Evolutionary conservation across 495 filamentous ascomycete genomes (phyloP).

Genomic region (Lindgomyces ingoldianus): DNA sequence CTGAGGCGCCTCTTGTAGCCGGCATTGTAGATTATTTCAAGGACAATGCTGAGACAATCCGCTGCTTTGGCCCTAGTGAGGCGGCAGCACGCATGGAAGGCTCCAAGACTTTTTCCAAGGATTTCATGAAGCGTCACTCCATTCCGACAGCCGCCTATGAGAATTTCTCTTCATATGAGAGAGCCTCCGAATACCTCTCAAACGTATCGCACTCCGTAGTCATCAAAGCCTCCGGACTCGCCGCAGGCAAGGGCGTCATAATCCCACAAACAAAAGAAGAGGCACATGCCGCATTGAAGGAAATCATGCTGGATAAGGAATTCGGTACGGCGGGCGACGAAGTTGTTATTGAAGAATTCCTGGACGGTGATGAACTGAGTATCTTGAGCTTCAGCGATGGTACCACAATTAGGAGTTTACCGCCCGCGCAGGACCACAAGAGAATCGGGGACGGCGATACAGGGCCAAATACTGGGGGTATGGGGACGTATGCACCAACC

Average conservation of each 20-base stretch:
- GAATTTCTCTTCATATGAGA: constrained; percentile 82
- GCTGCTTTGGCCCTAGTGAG: constrained; percentile 84
- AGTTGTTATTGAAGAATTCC: constrained; percentile 94
- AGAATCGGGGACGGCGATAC: constrained; percentile 86
- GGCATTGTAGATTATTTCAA: constrained; percentile 82
- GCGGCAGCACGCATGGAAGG: constrained; percentile 90
- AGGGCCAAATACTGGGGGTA: constrained; percentile 94
- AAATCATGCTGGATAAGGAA: constrained; percentile 86
- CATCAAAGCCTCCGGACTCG: constrained; percentile 85
- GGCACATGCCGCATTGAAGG: constrained; percentile 74
- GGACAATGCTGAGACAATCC: constrained; percentile 58
- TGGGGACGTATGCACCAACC: constrained; percentile 91
- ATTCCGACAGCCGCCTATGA: constrained; percentile 90
- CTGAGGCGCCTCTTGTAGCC: constrained; percentile 90
- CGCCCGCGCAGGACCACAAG: constrained; percentile 96
- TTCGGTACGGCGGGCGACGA: constrained; percentile 88
- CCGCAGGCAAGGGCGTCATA: constrained; percentile 90
- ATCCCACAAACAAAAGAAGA: constrained; percentile 80
- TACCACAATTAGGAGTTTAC: constrained; percentile 78
- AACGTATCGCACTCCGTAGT: constrained; percentile 73
- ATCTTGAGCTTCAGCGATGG: constrained; percentile 91
- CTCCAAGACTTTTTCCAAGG: constrained; percentile 94
- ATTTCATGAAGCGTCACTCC: constrained; percentile 90
- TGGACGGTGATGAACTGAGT: constrained; percentile 89
- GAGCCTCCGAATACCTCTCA: constrained; percentile 75